Percentiles rank a stretch among this genome's conserved stretches.
phyloP scores from a whole-genome alignment of 2,329 filamentous ascomycete genomes.

The Aspergillus aculeatus region DNA sequence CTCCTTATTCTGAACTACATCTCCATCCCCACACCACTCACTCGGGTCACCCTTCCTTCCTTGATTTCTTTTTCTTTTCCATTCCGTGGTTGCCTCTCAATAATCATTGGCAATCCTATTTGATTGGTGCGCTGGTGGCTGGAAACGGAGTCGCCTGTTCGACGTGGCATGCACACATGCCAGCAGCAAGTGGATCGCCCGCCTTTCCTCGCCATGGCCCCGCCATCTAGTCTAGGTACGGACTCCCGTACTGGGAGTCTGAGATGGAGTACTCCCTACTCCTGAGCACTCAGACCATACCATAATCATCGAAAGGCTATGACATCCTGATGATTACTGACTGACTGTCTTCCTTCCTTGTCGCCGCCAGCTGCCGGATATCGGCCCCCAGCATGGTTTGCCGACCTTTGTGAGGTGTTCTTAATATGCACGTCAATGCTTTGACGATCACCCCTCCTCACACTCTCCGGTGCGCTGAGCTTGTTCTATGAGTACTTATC shows the following conservation, averaged over 20 bases:
- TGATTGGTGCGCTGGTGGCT: slow-evolving; percentile 15
- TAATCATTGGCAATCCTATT: neutral
- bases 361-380: neutral
- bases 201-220: slow-evolving; percentile 9
- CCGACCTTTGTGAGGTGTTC: neutral
- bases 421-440: neutral
- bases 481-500: neutral
- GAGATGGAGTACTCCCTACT: neutral
- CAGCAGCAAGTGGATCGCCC: slow-evolving; percentile 20
- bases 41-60: neutral
- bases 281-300: neutral
- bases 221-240: neutral
- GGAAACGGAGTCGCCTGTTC: slow-evolving; percentile 15
- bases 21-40: neutral
- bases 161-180: slow-evolving; percentile 26
- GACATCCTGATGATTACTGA: neutral
- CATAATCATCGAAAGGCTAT: neutral
- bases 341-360: neutral
- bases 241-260: too few species aligned
- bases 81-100: neutral
- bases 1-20: neutral
- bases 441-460: neutral
- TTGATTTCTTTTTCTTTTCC: neutral
- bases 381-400: neutral
- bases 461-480: neutral